Percentiles rank a stretch among this genome's conserved stretches.
These are phyloP conservation scores for Cornus controversa DNA, from an alignment of 148 eudicot genomes.

Conservation along the genomic window DNA sequence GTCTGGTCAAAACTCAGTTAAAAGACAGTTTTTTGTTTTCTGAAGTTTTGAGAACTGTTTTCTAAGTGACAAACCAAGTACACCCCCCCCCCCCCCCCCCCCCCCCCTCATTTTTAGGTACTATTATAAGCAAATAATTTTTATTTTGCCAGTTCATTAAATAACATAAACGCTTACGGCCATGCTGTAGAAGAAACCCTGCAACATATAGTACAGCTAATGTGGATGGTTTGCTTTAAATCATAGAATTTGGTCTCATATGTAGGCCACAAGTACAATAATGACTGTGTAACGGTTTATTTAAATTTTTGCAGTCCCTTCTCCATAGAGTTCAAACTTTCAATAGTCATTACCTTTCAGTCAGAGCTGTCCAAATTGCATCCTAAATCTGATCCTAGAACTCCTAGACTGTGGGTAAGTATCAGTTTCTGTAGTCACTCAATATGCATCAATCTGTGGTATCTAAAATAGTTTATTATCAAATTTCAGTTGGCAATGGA, in stretches of 20 bases:
- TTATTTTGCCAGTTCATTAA: too few relatives aligned
- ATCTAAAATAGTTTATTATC: slow-evolving; percentile 8
- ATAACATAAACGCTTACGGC: too few relatives aligned
- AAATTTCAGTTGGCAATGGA: slow-evolving; percentile 59
- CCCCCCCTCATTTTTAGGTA: too few relatives aligned
- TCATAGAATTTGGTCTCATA: background rate
- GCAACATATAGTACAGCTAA: too few relatives aligned
- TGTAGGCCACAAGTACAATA: background rate
- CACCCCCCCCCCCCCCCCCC: too few relatives aligned
- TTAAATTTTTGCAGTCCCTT: slow-evolving; percentile 51
- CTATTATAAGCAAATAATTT: too few relatives aligned
- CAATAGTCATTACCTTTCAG: slow-evolving; percentile 52
- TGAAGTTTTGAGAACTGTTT: too few relatives aligned
- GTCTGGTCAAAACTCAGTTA: too few relatives aligned
- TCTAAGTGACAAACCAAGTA: too few relatives aligned
- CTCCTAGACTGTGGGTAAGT: slow-evolving; percentile 72
- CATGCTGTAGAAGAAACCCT: too few relatives aligned
- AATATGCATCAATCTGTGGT: background rate
- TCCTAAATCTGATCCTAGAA: slow-evolving; percentile 56
- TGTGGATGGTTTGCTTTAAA: background rate
- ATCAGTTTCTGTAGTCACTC: background rate
- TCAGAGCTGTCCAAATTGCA: slow-evolving; percentile 55
- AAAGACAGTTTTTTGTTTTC: too few relatives aligned
- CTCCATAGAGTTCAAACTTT: slow-evolving; percentile 72
- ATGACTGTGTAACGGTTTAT: background rate